Percentiles rank a stretch among this genome's conserved stretches.
phyloP scores from a whole-genome alignment of 169 alveolate species.

The Cryptosporidium viatorum region DNA sequence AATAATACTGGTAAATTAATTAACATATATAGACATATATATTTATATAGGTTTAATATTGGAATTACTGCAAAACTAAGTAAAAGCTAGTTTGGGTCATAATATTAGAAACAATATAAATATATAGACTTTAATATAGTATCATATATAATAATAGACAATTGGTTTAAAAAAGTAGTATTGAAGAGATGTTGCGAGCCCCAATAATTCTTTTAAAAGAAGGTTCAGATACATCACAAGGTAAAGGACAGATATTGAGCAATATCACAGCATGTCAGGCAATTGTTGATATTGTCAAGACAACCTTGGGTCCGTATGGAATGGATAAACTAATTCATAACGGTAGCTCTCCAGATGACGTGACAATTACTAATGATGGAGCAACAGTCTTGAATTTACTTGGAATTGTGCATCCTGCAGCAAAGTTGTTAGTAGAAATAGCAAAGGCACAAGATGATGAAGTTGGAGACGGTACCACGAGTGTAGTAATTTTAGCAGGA shows the following conservation, averaged over 20 bases:
- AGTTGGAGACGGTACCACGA: constrained; percentile 95
- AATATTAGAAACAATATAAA: no score
- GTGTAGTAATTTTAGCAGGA: constrained; percentile 95
- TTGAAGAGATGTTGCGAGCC: constrained; percentile 65
- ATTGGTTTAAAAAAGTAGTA: not conserved
- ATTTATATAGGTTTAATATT: no score
- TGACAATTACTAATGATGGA: constrained; percentile 98
- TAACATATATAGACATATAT: no score
- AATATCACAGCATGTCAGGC: constrained; percentile 96
- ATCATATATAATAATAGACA: not conserved
- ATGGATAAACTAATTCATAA: constrained; percentile 97
- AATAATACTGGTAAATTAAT: not conserved
- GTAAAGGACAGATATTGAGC: constrained; percentile 94
- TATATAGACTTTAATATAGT: not conserved
- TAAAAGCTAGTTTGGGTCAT: not conserved
- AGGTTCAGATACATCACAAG: constrained; percentile 97
- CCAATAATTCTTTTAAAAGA: constrained; percentile 95
- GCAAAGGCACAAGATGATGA: constrained; percentile 97
- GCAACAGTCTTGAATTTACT: constrained; percentile 96
- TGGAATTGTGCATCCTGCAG: constrained; percentile 98
- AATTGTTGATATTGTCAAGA: constrained; percentile 92
- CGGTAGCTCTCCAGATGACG: constrained; percentile 83
- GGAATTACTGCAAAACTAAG: not conserved
- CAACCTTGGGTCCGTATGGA: constrained; percentile 98
- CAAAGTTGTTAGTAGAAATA: constrained; percentile 94